Conservation (phyloP, 2,329 filamentous ascomycete genomes). For the Diaporthe citri region DNA sequence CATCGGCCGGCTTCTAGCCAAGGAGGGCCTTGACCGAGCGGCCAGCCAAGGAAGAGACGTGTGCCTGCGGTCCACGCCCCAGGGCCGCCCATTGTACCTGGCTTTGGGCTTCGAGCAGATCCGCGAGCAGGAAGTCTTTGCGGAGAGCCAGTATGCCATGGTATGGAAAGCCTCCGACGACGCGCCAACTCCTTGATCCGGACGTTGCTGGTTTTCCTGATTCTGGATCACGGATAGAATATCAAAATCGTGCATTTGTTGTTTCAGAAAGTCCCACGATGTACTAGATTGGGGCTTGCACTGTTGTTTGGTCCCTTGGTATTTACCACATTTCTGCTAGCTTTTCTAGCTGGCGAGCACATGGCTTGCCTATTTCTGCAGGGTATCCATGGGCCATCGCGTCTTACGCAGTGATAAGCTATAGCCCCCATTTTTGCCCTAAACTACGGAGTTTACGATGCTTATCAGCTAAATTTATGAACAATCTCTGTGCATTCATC, state of each 20-base stretch:
- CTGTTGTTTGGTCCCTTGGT: neutral
- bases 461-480: neutral
- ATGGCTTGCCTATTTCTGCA: neutral
- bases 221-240: neutral
- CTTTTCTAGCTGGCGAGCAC: neutral
- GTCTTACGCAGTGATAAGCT: neutral
- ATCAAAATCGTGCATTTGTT: neutral
- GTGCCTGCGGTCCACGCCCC: slow-evolving; percentile 42
- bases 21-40: slow-evolving; percentile 43
- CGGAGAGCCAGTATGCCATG: slow-evolving; percentile 26
- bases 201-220: neutral
- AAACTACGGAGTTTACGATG: no score
- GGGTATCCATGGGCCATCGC: neutral
- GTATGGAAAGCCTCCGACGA: neutral
- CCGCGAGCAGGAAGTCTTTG: slow-evolving; percentile 23
- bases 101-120: slow-evolving; percentile 43
- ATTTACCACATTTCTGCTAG: neutral
- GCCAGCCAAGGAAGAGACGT: slow-evolving; percentile 39
- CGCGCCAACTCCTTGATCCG: neutral
- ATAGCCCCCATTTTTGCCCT: slow-evolving; percentile 32
- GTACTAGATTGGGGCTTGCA: neutral
- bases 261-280: no score
- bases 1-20: slow-evolving; percentile 43
- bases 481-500: neutral
- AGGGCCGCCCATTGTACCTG: slow-evolving; percentile 44